Conservation (phyloP, 805 yeast genomes). For the Komagataella phaffii region DNA sequence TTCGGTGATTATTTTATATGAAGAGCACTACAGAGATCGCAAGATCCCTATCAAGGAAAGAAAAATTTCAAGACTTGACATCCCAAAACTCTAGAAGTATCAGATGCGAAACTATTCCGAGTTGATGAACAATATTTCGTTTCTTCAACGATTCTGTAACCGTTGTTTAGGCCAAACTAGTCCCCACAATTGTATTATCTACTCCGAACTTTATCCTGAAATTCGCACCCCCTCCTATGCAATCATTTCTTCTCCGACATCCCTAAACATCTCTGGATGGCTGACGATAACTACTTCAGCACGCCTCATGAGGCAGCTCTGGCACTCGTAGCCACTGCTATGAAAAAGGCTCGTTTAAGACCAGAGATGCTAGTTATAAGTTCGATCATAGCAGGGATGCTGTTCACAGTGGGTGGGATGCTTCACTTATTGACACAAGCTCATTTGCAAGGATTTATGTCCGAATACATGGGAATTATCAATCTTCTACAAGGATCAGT, state of each 20-base stretch:
- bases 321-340: constrained; percentile 74
- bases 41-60: too few species aligned
- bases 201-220: not conserved
- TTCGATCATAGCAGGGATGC: constrained; percentile 55
- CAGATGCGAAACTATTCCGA: not conserved
- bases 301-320: constrained; percentile 74
- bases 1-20: too few species aligned
- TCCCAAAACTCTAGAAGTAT: too few species aligned
- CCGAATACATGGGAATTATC: constrained; percentile 36
- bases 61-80: too few species aligned
- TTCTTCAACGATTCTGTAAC: not conserved
- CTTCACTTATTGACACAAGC: constrained; percentile 43
- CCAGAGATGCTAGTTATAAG: constrained; percentile 46
- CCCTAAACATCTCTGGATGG: constrained; percentile 9
- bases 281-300: constrained; percentile 41
- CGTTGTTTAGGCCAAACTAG: not conserved
- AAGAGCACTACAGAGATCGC: too few species aligned
- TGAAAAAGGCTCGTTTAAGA: constrained; percentile 67
- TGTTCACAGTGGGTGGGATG: constrained; percentile 67
- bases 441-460: constrained; percentile 27
- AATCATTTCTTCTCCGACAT: not conserved
- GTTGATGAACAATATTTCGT: not conserved
- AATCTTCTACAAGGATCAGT: constrained; percentile 44
- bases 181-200: too few species aligned
- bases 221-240: constrained; percentile 1